Percentiles rank a stretch among this genome's conserved stretches.
Conservation (phyloP, 2,329 filamentous ascomycete species). For the Exophiala sideris region DNA sequence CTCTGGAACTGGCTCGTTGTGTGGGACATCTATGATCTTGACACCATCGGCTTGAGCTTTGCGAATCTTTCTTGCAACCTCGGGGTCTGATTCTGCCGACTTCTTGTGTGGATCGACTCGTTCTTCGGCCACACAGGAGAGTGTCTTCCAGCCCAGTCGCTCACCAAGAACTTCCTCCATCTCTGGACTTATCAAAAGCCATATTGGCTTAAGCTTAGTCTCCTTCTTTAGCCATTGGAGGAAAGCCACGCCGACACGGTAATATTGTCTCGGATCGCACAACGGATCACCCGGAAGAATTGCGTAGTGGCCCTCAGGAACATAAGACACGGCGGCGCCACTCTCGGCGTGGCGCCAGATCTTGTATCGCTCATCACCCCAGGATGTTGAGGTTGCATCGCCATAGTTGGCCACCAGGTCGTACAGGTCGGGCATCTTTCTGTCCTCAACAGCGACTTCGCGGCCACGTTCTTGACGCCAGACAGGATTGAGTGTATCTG, state of each 20-base stretch:
- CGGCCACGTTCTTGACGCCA: constrained; percentile 52
- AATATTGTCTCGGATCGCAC: constrained; percentile 74
- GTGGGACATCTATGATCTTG: constrained; percentile 69
- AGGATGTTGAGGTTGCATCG: constrained; percentile 89
- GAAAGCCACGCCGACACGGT: constrained; percentile 69
- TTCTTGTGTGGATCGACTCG: constrained; percentile 73
- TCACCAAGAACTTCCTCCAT: constrained; percentile 76
- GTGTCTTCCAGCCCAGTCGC: constrained; percentile 79
- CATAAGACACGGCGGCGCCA: constrained; percentile 81
- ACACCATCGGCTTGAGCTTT: constrained; percentile 80
- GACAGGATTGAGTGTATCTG: constrained; percentile 71
- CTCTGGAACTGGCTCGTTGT: constrained; percentile 61
- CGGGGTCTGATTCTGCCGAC: constrained; percentile 61
- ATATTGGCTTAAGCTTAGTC: constrained; percentile 71
- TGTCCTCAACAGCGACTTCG: constrained; percentile 40
- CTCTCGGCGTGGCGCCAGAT: constrained; percentile 78
- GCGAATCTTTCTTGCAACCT: constrained; percentile 71
- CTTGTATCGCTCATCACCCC: constrained; percentile 83
- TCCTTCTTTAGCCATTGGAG: constrained; percentile 71
- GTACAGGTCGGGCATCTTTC: constrained; percentile 68
- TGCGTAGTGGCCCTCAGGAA: constrained; percentile 70
- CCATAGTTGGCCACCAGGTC: constrained; percentile 94
- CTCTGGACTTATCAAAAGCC: constrained; percentile 79
- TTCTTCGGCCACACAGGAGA: constrained; percentile 86
- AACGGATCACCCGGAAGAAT: constrained; percentile 86